phyloP scores from a whole-genome alignment of 192 early-diverging fungal species.

The Polychytrium aggregatum region DNA sequence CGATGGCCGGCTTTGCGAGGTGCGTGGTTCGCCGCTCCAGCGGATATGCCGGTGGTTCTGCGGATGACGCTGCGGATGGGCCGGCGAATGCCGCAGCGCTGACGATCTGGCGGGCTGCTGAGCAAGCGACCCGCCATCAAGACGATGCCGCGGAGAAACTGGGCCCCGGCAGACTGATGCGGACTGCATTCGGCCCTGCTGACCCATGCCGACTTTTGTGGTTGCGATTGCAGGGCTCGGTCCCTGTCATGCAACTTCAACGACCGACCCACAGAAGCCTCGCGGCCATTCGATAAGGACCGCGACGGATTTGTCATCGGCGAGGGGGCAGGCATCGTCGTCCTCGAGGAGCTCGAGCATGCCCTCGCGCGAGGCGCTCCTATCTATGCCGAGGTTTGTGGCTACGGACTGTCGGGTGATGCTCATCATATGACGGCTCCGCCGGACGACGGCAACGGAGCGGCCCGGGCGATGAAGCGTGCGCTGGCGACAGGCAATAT shows the following conservation, averaged over 20 bases:
- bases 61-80: too few relatives aligned
- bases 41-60: too few relatives aligned
- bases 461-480: slow-evolving; percentile 73
- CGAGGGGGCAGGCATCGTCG: slow-evolving; percentile 79
- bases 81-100: too few relatives aligned
- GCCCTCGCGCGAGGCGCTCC: slow-evolving; percentile 70
- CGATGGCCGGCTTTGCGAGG: slow-evolving; percentile 81
- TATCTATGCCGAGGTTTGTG: slow-evolving; percentile 81
- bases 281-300: slow-evolving; percentile 79
- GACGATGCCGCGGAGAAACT: too few relatives aligned
- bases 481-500: slow-evolving; percentile 58
- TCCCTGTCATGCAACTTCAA: slow-evolving; percentile 77
- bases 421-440: slow-evolving; percentile 92
- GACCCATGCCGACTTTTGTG: too few relatives aligned
- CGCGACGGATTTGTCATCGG: slow-evolving; percentile 91
- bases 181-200: too few relatives aligned
- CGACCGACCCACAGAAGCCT: slow-evolving; percentile 63
- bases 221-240: slow-evolving; percentile 61
- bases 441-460: slow-evolving; percentile 72
- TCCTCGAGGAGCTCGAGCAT: slow-evolving; percentile 79
- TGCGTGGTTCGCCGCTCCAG: too few relatives aligned
- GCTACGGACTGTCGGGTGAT: slow-evolving; percentile 86
- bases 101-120: not conserved
- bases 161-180: too few relatives aligned
- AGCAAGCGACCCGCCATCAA: too few relatives aligned